Evolutionary conservation across 2,329 filamentous ascomycete genomes (phyloP).

Genomic region (Torrubiellomyces zombiae): DNA sequence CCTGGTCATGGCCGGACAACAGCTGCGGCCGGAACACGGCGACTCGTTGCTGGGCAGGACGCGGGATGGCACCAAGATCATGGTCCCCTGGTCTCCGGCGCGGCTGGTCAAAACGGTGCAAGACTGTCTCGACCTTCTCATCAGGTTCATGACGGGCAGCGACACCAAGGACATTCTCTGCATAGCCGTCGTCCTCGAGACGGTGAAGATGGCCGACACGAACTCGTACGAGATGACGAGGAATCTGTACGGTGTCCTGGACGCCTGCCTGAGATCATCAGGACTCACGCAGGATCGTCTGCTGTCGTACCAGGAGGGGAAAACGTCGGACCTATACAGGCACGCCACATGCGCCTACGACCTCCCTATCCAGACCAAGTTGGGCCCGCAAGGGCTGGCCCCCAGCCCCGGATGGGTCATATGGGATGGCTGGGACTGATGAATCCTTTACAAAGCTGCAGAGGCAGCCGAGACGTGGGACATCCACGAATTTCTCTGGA

Average conservation of each 20-base stretch:
- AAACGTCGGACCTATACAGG: too few species aligned
- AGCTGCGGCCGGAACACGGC: conserved; percentile 13
- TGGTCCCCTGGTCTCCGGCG: conserved; percentile 24
- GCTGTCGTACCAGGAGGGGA: too few species aligned
- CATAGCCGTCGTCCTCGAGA: conserved; percentile 29
- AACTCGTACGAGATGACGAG: conserved; percentile 23
- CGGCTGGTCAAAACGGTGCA: conserved; percentile 27
- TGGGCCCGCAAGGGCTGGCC: too few species aligned
- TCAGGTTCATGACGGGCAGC: conserved; percentile 28
- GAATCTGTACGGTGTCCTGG: conserved; percentile 24
- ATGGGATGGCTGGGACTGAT: conserved; percentile 22
- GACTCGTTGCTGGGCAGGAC: conserved; percentile 19
- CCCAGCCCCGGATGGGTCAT: conserved; percentile 22
- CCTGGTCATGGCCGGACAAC: conserved; percentile 10
- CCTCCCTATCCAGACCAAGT: too few species aligned
- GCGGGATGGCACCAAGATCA: too few species aligned
- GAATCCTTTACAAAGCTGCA: neutral
- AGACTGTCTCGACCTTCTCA: conserved; percentile 27
- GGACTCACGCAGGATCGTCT: conserved; percentile 27
- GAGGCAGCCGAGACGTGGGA: neutral
- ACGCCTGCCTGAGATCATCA: conserved; percentile 26
- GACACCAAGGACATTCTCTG: conserved; percentile 34
- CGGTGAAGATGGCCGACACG: conserved; percentile 24
- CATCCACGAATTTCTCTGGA: neutral
- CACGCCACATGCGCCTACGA: too few species aligned